Base-by-base conservation (phyloP, 2,329 filamentous ascomycete genomes). In the Verticillium nonalfalfae region DNA sequence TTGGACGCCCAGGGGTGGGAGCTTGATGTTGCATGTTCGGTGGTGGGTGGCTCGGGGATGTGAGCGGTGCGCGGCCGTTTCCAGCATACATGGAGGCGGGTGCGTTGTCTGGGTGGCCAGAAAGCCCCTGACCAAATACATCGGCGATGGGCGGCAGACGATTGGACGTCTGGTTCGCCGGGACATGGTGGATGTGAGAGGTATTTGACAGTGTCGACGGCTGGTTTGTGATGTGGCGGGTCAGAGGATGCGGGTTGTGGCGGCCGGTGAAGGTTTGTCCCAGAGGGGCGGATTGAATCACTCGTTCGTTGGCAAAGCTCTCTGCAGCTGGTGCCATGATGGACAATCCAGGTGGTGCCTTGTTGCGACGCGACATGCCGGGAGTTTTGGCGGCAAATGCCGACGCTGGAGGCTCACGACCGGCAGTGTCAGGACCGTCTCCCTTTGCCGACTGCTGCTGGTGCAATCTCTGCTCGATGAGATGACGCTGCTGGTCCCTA, bases 251-350 rank as follows among this genome's bases (percentile, higher is more conserved):
- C 5, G 89, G 85, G 69, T 93, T 87, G 72, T 96, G 88, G 63
- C 95, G 87, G 63, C 94, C 93, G 7, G 95, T 97, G 73, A 99
- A 99, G 40, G 92, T 96, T 73, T 97, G 94, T 69, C 96, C 89
- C 31, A 99, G 84, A 15, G 95, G 95, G 7, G 95, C 95, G 4
- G 95, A 99, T 76, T 99, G 95, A 64, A 99, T 96, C 39, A 98
- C 93, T 68, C 95, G 85, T 80, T 99, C 95, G 70, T 93, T 88
- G 68, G 93, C 91, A 71, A 98, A 98, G 64, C 93, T 90, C 68
- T 95, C 88, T 66, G 96, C 93, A 6, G 93, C 92, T 1, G 95
- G 95, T 33, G 95, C 90, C n/a, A 96, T 90, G 67, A 99, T 99
- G 61, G 93, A 96, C 57, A 99, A 81, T 55, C 93, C 93, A 1